Conservation (phyloP, 2,329 filamentous ascomycete species). For the Apiospora kogelbergensis region DNA sequence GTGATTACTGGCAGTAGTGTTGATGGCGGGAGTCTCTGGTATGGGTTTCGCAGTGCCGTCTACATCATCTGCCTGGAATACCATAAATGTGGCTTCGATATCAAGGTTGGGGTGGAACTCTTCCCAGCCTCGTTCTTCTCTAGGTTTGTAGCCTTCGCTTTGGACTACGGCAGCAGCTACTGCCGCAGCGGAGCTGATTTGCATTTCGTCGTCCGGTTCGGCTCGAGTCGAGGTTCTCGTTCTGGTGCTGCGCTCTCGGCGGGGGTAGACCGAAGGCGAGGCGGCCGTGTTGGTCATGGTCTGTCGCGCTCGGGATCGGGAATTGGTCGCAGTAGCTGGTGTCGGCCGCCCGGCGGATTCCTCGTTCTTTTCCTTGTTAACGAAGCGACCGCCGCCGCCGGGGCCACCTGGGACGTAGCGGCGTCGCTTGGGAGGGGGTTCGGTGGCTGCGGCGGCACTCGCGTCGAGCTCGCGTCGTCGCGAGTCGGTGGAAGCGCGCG, state of each 20-base stretch:
- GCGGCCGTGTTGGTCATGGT: constrained; percentile 47
- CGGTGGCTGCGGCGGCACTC: constrained; percentile 42
- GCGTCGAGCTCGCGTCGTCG: constrained; percentile 34
- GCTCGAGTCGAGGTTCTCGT: constrained; percentile 52
- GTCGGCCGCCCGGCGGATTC: constrained; percentile 45
- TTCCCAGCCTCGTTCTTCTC: constrained; percentile 95
- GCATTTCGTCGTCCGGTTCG: constrained; percentile 59
- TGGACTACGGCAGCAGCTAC: constrained; percentile 86
- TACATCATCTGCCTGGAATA: constrained; percentile 81
- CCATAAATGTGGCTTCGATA: constrained; percentile 75
- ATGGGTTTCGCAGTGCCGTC: constrained; percentile 65
- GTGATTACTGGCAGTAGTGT: constrained; percentile 34
- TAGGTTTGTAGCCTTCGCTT: constrained; percentile 93
- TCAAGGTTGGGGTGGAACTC: constrained; percentile 96
- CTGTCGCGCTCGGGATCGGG: constrained; percentile 48
- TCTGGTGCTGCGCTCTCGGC: constrained; percentile 58
- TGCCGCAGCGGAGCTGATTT: constrained; percentile 85
- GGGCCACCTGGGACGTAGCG: constrained; percentile 85
- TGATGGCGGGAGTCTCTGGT: constrained; percentile 35
- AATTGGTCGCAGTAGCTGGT: constrained; percentile 44
- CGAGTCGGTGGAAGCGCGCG: constrained; percentile 17
- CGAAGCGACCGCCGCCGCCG: constrained; percentile 80
- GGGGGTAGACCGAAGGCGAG: constrained; percentile 47
- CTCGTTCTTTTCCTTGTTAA: constrained; percentile 69
- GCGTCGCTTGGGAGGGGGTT: constrained; percentile 68